Evolutionary conservation across 257 asterid species (phyloP), one percentile per base, ranked within the genome.

Genomic region (Solanum sitiens): DNA sequence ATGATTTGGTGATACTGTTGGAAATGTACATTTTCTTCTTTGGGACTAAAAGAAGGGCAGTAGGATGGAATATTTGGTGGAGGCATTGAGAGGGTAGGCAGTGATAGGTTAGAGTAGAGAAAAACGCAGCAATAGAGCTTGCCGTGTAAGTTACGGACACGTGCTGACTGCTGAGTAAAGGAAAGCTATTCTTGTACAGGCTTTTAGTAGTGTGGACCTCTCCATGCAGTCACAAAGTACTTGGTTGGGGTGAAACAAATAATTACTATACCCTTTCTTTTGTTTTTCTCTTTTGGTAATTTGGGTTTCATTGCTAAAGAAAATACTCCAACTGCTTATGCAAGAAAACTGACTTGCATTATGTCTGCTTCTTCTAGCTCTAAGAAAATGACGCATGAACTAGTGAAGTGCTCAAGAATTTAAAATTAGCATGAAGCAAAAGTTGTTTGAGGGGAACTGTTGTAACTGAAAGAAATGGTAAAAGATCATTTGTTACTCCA

Each of bases 91-190:
- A 75, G 30, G 10, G 13, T 42, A 75, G 42, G 85, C 83, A 76
- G 37, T 42, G 83, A 76, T 76, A 40, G 35, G 35, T 40, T 25
- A 79, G 42, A 80, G 27, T 80, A 27, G 27, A 77, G 42, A 71
- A 42, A 76, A 44, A 77, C 25, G 63, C 39, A 47, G 85, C 27
- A 27, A 10, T n/a, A 59, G 93, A 85, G 87, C 91, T 92, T 93
- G 93, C 91, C 90, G 91, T 87, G 89, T 90, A 94, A 92, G 92
- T 88, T 87, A 92, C 90, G 92, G 89, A 88, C 92, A 89, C 91
- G 92, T 90, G 94, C 80, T 83, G 70, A 70, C 75, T 85, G 94
- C 75, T 83, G 27, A 74, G 82, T 85, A 71, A 20, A 71, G 85
- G 80, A 87, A 65, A 65, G 84, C 33, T 86, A 88, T 90, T 87